phyloP scores from a whole-genome alignment of 1,284 basidiomycete genomes.

The Singerocomus inundabilis region DNA sequence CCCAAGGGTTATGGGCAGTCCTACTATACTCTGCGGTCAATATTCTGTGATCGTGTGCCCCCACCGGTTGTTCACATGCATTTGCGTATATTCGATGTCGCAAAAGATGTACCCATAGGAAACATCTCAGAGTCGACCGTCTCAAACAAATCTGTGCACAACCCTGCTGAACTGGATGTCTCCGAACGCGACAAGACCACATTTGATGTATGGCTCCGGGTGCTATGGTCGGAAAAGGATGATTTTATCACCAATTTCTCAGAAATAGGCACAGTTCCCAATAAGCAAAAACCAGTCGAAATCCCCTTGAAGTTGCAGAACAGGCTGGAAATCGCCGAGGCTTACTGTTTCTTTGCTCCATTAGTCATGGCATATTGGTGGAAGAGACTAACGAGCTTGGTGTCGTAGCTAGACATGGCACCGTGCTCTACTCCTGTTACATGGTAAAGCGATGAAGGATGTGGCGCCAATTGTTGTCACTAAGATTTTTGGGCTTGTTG shows the following conservation, averaged over 20 bases:
- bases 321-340: conserved; percentile 55
- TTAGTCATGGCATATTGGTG: conserved; percentile 53
- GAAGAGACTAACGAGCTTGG: conserved; percentile 36
- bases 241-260: conserved; percentile 64
- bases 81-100: conserved; percentile 72
- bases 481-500: conserved; percentile 30
- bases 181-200: conserved; percentile 62
- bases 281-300: conserved; percentile 38
- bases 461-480: conserved; percentile 4
- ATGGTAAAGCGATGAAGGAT: conserved; percentile 4
- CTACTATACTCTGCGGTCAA: conserved; percentile 86
- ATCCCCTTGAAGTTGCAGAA: conserved; percentile 60
- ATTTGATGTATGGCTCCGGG: conserved; percentile 85
- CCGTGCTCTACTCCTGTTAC: too few relatives aligned
- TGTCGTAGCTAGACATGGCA: conserved; percentile 23
- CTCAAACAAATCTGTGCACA: conserved; percentile 32
- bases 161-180: conserved; percentile 55
- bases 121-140: conserved; percentile 40
- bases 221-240: conserved; percentile 86
- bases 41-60: conserved; percentile 80
- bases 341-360: conserved; percentile 71
- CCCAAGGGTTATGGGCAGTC: conserved; percentile 73
- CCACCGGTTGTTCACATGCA: conserved; percentile 90
- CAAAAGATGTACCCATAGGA: conserved; percentile 64
- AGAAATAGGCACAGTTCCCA: conserved; percentile 43